Percentiles rank a stretch among this genome's conserved stretches.
Evolutionary conservation across 2,329 filamentous ascomycete genomes (phyloP).

Genomic region (Knoxdaviesia capensis): DNA sequence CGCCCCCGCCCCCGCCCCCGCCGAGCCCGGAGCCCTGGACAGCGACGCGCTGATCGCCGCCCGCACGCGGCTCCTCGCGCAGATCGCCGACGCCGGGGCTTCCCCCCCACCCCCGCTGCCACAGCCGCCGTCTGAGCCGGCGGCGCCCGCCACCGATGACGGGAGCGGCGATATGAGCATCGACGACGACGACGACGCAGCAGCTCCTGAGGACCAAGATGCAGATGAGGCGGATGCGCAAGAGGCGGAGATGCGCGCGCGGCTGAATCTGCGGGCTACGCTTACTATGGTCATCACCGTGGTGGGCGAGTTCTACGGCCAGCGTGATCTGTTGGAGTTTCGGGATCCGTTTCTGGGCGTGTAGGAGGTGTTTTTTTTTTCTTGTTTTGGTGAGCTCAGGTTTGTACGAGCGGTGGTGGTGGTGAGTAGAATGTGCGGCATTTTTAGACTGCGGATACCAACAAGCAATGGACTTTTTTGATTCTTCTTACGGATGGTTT

Average conservation of each 20-base stretch:
- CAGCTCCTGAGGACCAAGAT: slow-evolving; percentile 3
- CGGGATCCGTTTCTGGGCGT: slow-evolving; percentile 38
- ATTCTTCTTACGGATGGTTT: too few species aligned
- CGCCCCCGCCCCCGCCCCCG: slow-evolving; percentile 22
- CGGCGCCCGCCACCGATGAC: too few species aligned
- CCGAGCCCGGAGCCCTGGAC: slow-evolving; percentile 13
- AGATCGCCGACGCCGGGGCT: slow-evolving; percentile 14
- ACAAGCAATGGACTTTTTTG: too few species aligned
- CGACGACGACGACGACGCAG: slow-evolving; percentile 11
- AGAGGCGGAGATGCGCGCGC: slow-evolving; percentile 14
- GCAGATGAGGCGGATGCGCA: slow-evolving; percentile 9
- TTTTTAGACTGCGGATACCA: too few species aligned
- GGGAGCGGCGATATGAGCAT: slow-evolving; percentile 2
- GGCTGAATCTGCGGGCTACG: slow-evolving; percentile 42
- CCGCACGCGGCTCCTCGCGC: slow-evolving; percentile 19
- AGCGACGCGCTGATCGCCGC: too few species aligned
- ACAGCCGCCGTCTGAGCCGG: slow-evolving; percentile 5
- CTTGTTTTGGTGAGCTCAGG: too few species aligned
- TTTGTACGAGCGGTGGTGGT: too few species aligned
- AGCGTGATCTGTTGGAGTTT: slow-evolving; percentile 64
- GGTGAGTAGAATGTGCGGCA: too few species aligned
- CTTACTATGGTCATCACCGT: slow-evolving; percentile 85
- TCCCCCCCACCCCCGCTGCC: slow-evolving; percentile 4
- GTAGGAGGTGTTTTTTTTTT: slow-evolving; percentile 8
- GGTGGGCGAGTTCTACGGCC: slow-evolving; percentile 74